phyloP scores from a whole-genome alignment of 2,329 filamentous ascomycete genomes.

The Ophiostoma australiae region DNA sequence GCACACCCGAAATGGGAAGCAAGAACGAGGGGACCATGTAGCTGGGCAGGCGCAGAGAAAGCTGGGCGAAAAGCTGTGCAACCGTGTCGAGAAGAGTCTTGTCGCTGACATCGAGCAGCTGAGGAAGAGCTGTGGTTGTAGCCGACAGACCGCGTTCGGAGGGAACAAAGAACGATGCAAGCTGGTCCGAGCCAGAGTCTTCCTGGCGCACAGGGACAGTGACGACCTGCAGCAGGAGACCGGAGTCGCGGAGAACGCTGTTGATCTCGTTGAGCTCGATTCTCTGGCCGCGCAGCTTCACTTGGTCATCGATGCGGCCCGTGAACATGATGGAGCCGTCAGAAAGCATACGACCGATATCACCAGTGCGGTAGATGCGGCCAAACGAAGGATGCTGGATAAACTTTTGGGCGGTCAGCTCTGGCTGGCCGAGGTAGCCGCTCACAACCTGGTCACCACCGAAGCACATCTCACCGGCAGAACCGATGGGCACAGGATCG shows the following conservation, averaged over 20 bases:
- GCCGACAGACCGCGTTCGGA: neutral
- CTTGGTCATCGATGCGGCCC: slow-evolving; percentile 70
- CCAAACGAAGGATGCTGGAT: slow-evolving; percentile 64
- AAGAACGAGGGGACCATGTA: slow-evolving; percentile 79
- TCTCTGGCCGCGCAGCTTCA: slow-evolving; percentile 75
- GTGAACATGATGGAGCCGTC: slow-evolving; percentile 70
- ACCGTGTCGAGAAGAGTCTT: slow-evolving; percentile 29
- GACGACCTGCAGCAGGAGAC: slow-evolving; percentile 54
- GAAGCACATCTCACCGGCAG: slow-evolving; percentile 78
- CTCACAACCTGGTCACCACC: slow-evolving; percentile 75
- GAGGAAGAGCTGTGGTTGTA: slow-evolving; percentile 32
- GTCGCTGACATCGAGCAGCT: slow-evolving; percentile 37
- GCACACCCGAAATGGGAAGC: slow-evolving; percentile 64
- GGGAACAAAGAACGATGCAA: slow-evolving; percentile 67
- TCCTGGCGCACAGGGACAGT: slow-evolving; percentile 53
- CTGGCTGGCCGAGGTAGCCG: slow-evolving; percentile 65
- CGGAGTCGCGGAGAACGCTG: slow-evolving; percentile 50
- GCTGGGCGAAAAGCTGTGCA: slow-evolving; percentile 46
- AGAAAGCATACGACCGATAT: slow-evolving; percentile 71
- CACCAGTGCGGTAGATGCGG: slow-evolving; percentile 74
- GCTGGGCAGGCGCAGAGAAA: slow-evolving; percentile 55
- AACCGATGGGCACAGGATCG: slow-evolving; percentile 60
- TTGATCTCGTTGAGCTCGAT: slow-evolving; percentile 77
- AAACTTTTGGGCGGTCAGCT: slow-evolving; percentile 61
- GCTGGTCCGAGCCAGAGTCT: slow-evolving; percentile 42